phyloP scores from a whole-genome alignment of 208 protist species.

The Crithidia bombi region DNA sequence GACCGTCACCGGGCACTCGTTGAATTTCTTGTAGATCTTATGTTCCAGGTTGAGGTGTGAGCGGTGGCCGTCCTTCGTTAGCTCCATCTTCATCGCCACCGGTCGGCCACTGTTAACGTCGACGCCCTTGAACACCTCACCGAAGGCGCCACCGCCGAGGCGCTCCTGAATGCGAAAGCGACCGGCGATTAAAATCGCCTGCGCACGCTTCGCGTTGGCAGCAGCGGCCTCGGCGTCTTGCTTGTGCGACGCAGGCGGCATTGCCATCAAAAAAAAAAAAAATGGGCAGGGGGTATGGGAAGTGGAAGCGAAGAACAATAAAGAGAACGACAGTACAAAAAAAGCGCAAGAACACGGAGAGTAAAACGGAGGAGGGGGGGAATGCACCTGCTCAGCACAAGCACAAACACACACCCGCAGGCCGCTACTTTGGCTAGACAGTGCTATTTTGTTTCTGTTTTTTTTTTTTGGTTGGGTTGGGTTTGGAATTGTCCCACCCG shows the following conservation, averaged over 20 bases:
- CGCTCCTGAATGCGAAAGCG: conserved; percentile 94
- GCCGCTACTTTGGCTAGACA: too few species aligned
- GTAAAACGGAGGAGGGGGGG: too few species aligned
- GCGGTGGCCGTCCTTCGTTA: conserved; percentile 52
- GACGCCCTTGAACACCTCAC: conserved; percentile 95
- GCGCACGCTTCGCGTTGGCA: conserved; percentile 9
- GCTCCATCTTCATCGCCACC: conserved; percentile 90
- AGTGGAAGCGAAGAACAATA: not conserved
- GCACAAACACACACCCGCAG: too few species aligned
- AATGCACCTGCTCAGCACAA: not conserved
- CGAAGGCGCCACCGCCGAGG: conserved; percentile 98
- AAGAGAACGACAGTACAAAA: not conserved
- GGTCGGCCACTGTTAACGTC: conserved; percentile 58
- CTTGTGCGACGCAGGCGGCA: conserved; percentile 11
- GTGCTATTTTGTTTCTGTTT: too few species aligned
- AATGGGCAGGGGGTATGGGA: too few species aligned
- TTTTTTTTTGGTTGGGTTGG: too few species aligned
- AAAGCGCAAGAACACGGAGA: too few species aligned
- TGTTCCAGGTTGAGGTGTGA: conserved; percentile 81
- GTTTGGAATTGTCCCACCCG: too few species aligned
- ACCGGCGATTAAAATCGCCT: conserved; percentile 78
- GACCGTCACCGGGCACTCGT: conserved; percentile 63
- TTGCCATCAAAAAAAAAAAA: conserved; percentile 22
- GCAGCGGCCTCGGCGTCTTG: not conserved
- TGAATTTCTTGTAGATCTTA: conserved; percentile 77